phyloP scores from a whole-genome alignment of 495 filamentous ascomycete species.

The Gamarada debralockiae region DNA sequence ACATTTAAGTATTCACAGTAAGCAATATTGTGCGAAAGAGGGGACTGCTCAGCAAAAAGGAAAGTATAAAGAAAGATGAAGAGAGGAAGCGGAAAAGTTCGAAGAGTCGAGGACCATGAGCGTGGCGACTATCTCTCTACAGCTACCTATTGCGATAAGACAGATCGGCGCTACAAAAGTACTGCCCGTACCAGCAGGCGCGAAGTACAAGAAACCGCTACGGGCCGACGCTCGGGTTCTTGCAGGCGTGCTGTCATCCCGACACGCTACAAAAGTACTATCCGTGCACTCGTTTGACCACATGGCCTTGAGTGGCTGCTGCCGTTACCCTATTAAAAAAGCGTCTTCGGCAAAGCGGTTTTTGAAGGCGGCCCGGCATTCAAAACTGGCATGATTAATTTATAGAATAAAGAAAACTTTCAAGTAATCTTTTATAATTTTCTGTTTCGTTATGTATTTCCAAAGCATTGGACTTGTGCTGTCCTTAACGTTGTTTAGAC shows the following conservation, averaged over 20 bases:
- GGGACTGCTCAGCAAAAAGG: background rate
- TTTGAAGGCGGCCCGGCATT: too few relatives aligned
- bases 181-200: background rate
- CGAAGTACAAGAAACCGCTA: too few relatives aligned
- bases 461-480: too few relatives aligned
- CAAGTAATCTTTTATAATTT: too few relatives aligned
- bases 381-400: too few relatives aligned
- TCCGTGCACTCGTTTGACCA: background rate
- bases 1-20: too few relatives aligned
- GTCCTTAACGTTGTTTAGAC: too few relatives aligned
- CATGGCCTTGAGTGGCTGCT: too few relatives aligned
- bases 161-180: background rate
- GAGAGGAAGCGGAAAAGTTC: background rate
- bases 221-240: too few relatives aligned
- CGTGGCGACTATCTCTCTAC: background rate
- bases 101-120: background rate
- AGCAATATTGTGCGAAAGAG: background rate
- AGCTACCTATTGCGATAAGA: background rate
- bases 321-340: background rate
- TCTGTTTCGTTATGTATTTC: too few relatives aligned
- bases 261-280: background rate
- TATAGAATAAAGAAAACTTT: too few relatives aligned
- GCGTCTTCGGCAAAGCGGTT: background rate
- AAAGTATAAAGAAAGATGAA: background rate
- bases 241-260: too few relatives aligned